A percentile compares a stretch with the other conserved stretches of the same genome.
Conservation (phyloP, 805 yeast genomes). For the Dipodascopsis tothii region DNA sequence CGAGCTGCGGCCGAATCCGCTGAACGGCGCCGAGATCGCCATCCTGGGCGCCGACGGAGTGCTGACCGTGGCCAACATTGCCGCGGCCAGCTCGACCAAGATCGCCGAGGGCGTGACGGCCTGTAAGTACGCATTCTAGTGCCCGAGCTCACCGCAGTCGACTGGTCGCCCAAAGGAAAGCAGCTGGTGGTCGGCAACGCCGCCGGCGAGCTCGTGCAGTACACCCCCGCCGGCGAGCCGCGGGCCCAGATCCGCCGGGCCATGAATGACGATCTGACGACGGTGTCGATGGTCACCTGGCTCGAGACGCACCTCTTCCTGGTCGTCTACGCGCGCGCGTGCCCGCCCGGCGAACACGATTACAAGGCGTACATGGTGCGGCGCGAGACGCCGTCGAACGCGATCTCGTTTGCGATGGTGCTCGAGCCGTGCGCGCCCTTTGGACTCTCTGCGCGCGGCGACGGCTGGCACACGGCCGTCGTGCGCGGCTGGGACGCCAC, state of each 20-base stretch:
- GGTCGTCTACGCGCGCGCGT: constrained; percentile 20
- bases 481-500: constrained; percentile 24
- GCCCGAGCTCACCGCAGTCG: constrained; percentile 5
- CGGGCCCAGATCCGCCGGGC: constrained; percentile 14
- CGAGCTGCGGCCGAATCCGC: constrained; percentile 19
- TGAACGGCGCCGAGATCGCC: constrained; percentile 11
- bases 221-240: constrained; percentile 14
- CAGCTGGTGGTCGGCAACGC: constrained; percentile 22
- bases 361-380: constrained; percentile 19
- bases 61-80: neutral
- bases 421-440: constrained; percentile 30
- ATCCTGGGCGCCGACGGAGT: constrained; percentile 13
- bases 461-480: constrained; percentile 24
- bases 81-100: neutral
- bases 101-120: neutral
- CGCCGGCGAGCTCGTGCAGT: constrained; percentile 21
- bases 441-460: constrained; percentile 24
- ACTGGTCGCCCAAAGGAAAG: constrained; percentile 29
- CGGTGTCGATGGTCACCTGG: constrained; percentile 22
- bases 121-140: constrained; percentile 1
- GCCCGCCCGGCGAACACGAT: constrained; percentile 22
- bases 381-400: neutral
- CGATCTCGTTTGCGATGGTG: constrained; percentile 12
- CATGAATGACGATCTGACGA: constrained; percentile 2
- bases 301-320: constrained; percentile 21